Evolutionary conservation across 768 basidiomycete genomes (phyloP).

Genomic region (Auriscalpium orientale): DNA sequence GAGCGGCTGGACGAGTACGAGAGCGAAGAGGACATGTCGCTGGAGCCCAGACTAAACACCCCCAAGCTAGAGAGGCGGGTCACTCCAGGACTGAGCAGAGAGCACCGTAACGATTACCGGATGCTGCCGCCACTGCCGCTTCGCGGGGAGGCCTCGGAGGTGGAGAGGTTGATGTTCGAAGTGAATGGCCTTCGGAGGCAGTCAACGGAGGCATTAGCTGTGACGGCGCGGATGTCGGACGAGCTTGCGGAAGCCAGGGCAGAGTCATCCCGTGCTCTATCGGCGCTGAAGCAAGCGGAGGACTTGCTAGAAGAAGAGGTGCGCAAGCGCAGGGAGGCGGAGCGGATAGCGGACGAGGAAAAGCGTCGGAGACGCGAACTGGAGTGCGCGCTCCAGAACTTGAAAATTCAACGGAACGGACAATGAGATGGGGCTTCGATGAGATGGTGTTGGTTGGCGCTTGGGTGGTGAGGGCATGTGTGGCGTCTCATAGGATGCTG

Average conservation of each 20-base stretch:
- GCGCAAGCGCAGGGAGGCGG: conserved; percentile 49
- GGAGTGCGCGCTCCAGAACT: conserved; percentile 40
- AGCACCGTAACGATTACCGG: not conserved
- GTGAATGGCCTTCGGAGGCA: conserved; percentile 56
- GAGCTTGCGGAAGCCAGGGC: conserved; percentile 61
- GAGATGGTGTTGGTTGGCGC: no score
- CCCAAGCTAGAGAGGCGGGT: conserved; percentile 27
- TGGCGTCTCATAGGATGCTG: no score
- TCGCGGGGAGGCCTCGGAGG: conserved; percentile 21
- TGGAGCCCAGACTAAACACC: conserved; percentile 7
- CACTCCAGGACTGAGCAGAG: not conserved
- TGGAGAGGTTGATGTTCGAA: conserved; percentile 63
- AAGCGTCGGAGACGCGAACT: conserved; percentile 35
- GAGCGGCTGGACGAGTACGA: conserved; percentile 39
- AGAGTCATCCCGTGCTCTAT: conserved; percentile 48
- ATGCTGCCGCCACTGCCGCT: conserved; percentile 3
- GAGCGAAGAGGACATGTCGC: conserved; percentile 57
- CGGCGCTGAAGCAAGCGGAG: conserved; percentile 48
- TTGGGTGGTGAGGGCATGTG: no score
- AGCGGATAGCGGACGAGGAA: conserved; percentile 44
- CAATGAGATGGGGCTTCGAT: no score
- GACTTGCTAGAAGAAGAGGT: conserved; percentile 54
- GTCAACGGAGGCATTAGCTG: conserved; percentile 59
- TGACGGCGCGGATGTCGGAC: conserved; percentile 58
- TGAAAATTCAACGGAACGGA: conserved; percentile 21